Evolutionary conservation across 2,329 filamentous ascomycete species (phyloP).

Genomic region (Penicillium occitanis): DNA sequence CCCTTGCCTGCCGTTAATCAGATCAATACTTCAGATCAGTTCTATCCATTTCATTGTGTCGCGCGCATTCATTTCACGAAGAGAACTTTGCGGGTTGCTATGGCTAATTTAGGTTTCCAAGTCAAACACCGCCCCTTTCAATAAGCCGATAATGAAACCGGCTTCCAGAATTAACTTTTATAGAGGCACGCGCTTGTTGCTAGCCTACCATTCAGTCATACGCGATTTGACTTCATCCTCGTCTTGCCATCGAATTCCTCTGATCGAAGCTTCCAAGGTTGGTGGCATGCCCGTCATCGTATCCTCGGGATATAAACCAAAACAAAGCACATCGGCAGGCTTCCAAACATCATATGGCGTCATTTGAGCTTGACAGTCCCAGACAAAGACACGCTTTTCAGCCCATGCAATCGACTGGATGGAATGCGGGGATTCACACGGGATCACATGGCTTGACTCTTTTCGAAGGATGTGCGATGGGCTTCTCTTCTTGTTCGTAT

Average conservation of each 20-base stretch:
- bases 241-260: neutral
- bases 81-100: neutral
- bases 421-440: neutral
- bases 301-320: neutral
- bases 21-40: neutral
- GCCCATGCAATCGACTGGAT: neutral
- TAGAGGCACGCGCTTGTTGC: neutral
- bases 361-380: neutral
- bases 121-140: neutral
- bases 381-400: slow-evolving; percentile 1
- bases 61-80: no score
- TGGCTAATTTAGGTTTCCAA: neutral
- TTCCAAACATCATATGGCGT: neutral
- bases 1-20: neutral
- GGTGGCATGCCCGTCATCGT: neutral
- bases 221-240: neutral
- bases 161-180: neutral
- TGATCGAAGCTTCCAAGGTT: neutral
- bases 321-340: neutral
- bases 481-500: neutral
- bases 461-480: neutral
- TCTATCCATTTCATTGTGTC: neutral
- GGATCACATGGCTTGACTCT: slow-evolving; percentile 2
- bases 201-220: neutral
- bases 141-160: neutral